These are phyloP conservation scores for carrot (Daucus carota) DNA, from an alignment of 129 eudicot genomes.

Conservation along the genomic window DNA sequence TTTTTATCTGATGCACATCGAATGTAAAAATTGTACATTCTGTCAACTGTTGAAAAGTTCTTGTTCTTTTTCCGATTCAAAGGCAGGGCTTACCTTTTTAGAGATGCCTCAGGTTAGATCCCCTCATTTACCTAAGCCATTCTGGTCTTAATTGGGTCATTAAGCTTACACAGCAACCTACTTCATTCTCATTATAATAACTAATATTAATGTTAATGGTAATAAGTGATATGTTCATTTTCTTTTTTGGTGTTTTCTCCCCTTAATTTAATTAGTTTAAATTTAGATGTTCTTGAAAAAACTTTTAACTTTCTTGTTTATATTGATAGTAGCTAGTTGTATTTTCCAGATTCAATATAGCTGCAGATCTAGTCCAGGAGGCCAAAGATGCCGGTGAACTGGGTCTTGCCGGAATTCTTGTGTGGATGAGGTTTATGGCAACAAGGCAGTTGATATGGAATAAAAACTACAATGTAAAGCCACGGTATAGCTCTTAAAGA, in stretches of 20 bases:
- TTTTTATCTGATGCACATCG: not conserved
- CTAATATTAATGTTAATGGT: not conserved
- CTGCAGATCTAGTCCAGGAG: conserved; percentile 78
- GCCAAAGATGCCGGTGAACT: conserved; percentile 62
- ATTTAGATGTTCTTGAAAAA: not conserved
- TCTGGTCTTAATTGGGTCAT: not conserved
- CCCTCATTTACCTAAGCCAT: not conserved
- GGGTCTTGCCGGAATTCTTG: conserved; percentile 90
- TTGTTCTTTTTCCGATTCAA: not conserved
- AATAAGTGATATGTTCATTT: not conserved
- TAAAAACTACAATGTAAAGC: conserved; percentile 89
- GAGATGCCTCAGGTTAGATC: not conserved
- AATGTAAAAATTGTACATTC: too few relatives aligned
- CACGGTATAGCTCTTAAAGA: conserved; percentile 51
- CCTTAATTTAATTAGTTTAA: not conserved
- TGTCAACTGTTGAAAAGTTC: not conserved
- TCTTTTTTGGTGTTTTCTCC: not conserved
- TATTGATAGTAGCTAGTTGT: not conserved
- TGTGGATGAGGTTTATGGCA: conserved; percentile 99
- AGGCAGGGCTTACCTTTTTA: not conserved
- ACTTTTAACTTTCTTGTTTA: conserved; percentile 2
- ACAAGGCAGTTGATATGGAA: conserved; percentile 96
- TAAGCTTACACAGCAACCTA: not conserved
- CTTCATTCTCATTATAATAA: not conserved
- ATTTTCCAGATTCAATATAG: conserved; percentile 80